Evolutionary conservation across 2,329 filamentous ascomycete species (phyloP).

Genomic region (Berkeleyomyces basicola): DNA sequence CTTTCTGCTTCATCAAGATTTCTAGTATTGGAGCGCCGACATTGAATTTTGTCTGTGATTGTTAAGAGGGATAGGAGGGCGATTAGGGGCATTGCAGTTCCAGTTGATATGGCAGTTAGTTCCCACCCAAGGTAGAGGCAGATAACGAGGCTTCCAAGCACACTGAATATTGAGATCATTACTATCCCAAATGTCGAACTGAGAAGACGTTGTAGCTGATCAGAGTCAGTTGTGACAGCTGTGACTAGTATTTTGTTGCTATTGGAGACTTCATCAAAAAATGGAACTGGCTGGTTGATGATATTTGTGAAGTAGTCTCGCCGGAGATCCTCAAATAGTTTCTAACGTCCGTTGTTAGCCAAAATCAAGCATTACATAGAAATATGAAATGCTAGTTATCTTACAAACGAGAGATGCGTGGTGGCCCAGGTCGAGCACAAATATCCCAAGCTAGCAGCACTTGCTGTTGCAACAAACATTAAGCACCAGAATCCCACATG

Average conservation of each 20-base stretch:
- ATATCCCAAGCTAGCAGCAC: constrained; percentile 19
- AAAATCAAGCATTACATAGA: not conserved
- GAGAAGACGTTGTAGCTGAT: constrained; percentile 21
- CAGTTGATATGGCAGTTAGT: constrained; percentile 23
- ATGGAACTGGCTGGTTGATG: constrained; percentile 18
- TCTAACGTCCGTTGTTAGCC: constrained; percentile 5
- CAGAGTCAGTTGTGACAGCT: constrained; percentile 19
- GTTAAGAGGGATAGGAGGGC: constrained; percentile 31
- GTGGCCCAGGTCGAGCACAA: constrained; percentile 18
- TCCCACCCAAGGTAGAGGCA: constrained; percentile 23
- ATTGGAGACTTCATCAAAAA: constrained; percentile 20
- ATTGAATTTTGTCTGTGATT: constrained; percentile 19
- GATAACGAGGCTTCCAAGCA: constrained; percentile 20
- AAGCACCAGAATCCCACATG: constrained; percentile 19
- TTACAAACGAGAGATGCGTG: constrained; percentile 15
- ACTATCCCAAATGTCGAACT: constrained; percentile 20
- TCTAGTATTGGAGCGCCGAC: constrained; percentile 4
- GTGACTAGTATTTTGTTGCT: constrained; percentile 19
- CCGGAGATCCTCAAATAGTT: constrained; percentile 17
- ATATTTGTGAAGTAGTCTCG: constrained; percentile 19
- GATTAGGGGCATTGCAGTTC: constrained; percentile 22
- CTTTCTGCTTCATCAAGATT: constrained; percentile 7
- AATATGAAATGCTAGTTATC: not conserved
- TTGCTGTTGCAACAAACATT: constrained; percentile 21
- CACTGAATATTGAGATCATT: constrained; percentile 19